phyloP scores from a whole-genome alignment of 2,329 filamentous ascomycete genomes.

The Hymenoscyphus albidus region DNA sequence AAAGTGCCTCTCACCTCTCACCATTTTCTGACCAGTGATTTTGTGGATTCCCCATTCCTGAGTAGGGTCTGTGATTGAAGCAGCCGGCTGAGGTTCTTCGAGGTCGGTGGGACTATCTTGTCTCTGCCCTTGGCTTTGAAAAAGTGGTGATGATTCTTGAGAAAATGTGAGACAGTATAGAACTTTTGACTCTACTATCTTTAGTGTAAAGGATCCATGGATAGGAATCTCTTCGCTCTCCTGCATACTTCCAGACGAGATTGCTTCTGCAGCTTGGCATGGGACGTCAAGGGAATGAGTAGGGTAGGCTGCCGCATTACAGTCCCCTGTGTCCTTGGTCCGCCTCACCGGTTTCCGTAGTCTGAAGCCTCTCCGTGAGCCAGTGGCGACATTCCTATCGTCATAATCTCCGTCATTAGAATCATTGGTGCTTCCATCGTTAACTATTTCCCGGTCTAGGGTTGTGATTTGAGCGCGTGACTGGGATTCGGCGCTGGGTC shows the following conservation, averaged over 20 bases:
- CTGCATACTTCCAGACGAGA: constrained; percentile 13
- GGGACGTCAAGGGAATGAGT: constrained; percentile 19
- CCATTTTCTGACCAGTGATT: constrained; percentile 9
- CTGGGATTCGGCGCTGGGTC: constrained; percentile 13
- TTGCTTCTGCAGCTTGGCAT: constrained; percentile 18
- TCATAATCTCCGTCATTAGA: constrained; percentile 22
- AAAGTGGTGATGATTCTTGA: constrained; percentile 16
- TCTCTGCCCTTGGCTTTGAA: not conserved
- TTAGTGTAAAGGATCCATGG: constrained; percentile 19
- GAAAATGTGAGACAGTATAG: constrained; percentile 24
- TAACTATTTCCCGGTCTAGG: constrained; percentile 17
- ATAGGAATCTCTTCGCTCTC: constrained; percentile 23
- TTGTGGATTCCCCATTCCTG: constrained; percentile 13
- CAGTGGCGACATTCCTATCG: constrained; percentile 17
- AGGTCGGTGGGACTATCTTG: not conserved
- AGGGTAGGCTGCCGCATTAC: constrained; percentile 13
- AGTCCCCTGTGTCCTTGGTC: constrained; percentile 15
- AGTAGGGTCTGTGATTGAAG: constrained; percentile 1
- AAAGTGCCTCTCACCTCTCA: constrained; percentile 8
- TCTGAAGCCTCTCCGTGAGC: constrained; percentile 13
- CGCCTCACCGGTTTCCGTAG: constrained; percentile 17
- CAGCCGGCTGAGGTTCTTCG: not conserved
- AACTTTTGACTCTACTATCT: constrained; percentile 20
- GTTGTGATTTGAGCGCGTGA: constrained; percentile 11
- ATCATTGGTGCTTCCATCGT: constrained; percentile 18